Conservation (phyloP, 257 asterid species). For the Rubia yunnanensis region DNA sequence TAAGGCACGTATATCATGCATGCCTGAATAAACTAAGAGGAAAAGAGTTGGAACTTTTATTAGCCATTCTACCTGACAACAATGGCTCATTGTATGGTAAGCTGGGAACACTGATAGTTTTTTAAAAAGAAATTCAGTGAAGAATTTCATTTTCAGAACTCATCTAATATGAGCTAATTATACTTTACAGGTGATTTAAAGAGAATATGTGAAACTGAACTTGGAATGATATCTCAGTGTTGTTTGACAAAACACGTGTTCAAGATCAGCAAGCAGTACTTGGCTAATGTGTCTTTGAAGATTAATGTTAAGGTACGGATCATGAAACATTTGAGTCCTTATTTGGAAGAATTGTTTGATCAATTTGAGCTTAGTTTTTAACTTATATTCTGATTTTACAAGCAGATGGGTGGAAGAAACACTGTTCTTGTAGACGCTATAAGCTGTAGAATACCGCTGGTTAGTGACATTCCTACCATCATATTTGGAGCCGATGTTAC, state of each 20-base stretch:
- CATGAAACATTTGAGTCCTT: background rate
- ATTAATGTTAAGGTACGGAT: conserved; percentile 78
- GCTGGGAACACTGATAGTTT: background rate
- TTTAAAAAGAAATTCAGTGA: background rate
- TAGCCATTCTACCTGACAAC: conserved; percentile 91
- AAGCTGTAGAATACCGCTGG: conserved; percentile 91
- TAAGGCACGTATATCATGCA: conserved; percentile 77
- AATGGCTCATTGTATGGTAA: conserved; percentile 93
- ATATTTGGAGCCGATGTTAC: conserved; percentile 99
- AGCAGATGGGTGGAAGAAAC: conserved; percentile 98
- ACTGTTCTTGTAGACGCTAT: conserved; percentile 82
- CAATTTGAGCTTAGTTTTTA: background rate
- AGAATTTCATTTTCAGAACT: background rate
- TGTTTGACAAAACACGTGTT: conserved; percentile 94
- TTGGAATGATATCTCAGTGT: conserved; percentile 88
- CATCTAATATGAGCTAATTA: background rate
- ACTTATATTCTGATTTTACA: background rate
- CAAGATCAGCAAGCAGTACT: conserved; percentile 90
- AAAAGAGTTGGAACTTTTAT: conserved; percentile 79
- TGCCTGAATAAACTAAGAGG: conserved; percentile 77
- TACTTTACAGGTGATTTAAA: conserved; percentile 65
- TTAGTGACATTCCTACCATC: conserved; percentile 94
- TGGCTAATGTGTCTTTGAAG: conserved; percentile 96
- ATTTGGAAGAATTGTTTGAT: background rate
- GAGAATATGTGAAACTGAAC: conserved; percentile 97